Conservation (phyloP, 805 yeast species). For the Metschnikowia koreensis region DNA sequence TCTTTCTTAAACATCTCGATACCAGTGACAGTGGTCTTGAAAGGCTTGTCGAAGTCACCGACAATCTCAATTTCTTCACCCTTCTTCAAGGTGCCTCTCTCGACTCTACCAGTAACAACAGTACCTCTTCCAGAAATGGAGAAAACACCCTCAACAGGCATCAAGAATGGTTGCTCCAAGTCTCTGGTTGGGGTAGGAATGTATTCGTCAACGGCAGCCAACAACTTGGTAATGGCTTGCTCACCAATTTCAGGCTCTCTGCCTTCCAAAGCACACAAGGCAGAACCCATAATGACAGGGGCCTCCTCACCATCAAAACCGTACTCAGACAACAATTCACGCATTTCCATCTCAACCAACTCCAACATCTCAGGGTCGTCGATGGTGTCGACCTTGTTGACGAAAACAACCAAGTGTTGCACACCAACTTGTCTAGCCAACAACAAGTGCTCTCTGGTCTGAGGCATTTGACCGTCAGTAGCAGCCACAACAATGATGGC, state of each 20-base stretch:
- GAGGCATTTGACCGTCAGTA: slow-evolving; percentile 99
- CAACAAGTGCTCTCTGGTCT: slow-evolving; percentile 97
- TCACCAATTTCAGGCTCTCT: slow-evolving; percentile 88
- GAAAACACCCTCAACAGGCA: slow-evolving; percentile 97
- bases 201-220: slow-evolving; percentile 89
- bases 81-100: slow-evolving; percentile 95
- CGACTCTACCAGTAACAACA: slow-evolving; percentile 98
- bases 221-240: slow-evolving; percentile 75
- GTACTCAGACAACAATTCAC: slow-evolving; percentile 85
- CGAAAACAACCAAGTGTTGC: slow-evolving; percentile 94
- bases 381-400: slow-evolving; percentile 95
- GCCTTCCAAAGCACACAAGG: slow-evolving; percentile 91
- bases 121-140: slow-evolving; percentile 99
- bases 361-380: slow-evolving; percentile 99
- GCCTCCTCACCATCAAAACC: slow-evolving; percentile 98
- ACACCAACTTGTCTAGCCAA: slow-evolving; percentile 99
- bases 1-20: slow-evolving; percentile 99
- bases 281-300: slow-evolving; percentile 98
- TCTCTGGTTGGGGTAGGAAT: slow-evolving; percentile 98
- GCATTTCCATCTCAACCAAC: slow-evolving; percentile 99
- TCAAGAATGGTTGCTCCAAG: slow-evolving; percentile 90
- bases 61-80: slow-evolving; percentile 98
- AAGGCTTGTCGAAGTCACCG: slow-evolving; percentile 81
- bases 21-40: slow-evolving; percentile 95
- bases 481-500: slow-evolving; percentile 99